These are phyloP conservation scores for Loxodes magnus DNA, from an alignment of 73 alveolate species.

Conservation along the genomic window DNA sequence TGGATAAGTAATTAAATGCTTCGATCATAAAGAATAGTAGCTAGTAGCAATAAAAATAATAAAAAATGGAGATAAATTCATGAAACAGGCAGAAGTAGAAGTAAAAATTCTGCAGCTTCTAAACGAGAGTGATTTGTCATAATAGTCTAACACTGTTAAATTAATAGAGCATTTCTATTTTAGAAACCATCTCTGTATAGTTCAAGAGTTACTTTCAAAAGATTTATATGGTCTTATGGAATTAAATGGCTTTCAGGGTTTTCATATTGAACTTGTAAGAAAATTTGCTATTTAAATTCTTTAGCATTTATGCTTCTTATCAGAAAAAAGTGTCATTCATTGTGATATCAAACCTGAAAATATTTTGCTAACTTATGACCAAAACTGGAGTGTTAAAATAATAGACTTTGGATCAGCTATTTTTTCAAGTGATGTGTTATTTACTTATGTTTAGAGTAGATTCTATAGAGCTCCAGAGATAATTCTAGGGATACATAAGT, in stretches of 20 bases:
- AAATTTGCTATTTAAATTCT: slow-evolving; percentile 56
- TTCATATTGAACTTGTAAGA: slow-evolving; percentile 38
- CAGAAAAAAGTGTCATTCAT: not conserved
- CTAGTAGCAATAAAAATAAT: slow-evolving; percentile 76
- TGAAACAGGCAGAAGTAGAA: slow-evolving; percentile 81
- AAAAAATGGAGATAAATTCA: slow-evolving; percentile 74
- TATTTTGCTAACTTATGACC: not conserved
- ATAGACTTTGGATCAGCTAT: not conserved
- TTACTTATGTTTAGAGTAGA: slow-evolving; percentile 27
- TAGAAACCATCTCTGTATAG: slow-evolving; percentile 51
- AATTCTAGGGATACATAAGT: slow-evolving; percentile 13
- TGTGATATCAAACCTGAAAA: not conserved
- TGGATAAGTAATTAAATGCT: slow-evolving; percentile 89
- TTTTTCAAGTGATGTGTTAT: not conserved
- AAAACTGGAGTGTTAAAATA: not conserved
- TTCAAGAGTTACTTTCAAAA: slow-evolving; percentile 48
- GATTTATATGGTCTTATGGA: slow-evolving; percentile 55
- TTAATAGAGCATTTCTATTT: slow-evolving; percentile 32
- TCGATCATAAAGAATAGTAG: slow-evolving; percentile 80
- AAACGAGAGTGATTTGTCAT: slow-evolving; percentile 32
- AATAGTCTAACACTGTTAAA: slow-evolving; percentile 26
- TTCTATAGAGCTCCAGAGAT: slow-evolving; percentile 55
- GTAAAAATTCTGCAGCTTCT: slow-evolving; percentile 55
- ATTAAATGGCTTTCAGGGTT: slow-evolving; percentile 48
- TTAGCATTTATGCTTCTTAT: not conserved